Percentiles rank a stretch among this genome's conserved stretches.
Evolutionary conservation across 192 early-diverging fungal genomes (phyloP).

Genomic region (Coemansia sp.): DNA sequence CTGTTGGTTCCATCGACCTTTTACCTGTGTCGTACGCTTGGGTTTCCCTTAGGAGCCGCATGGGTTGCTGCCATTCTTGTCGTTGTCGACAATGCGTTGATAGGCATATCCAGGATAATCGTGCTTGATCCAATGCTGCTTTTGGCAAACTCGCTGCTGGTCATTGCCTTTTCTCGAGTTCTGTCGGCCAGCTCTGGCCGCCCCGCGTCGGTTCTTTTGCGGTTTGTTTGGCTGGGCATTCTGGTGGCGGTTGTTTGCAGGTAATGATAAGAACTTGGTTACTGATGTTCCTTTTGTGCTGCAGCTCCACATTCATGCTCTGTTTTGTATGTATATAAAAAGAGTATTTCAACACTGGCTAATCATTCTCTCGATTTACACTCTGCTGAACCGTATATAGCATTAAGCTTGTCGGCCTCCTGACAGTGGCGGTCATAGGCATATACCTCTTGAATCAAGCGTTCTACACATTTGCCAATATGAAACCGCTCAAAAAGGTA

Average conservation of each 20-base stretch:
- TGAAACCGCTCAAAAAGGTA: conserved; percentile 19
- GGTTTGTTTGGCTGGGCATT: conserved; percentile 81
- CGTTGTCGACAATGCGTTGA: conserved; percentile 62
- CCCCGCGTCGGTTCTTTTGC: conserved; percentile 62
- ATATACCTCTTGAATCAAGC: conserved; percentile 72
- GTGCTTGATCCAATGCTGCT: conserved; percentile 93
- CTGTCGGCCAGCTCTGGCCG: conserved; percentile 53
- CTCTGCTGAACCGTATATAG: conserved; percentile 31
- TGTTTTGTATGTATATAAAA: too few species aligned
- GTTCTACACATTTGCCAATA: conserved; percentile 72
- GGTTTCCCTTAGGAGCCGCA: conserved; percentile 8
- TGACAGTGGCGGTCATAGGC: conserved; percentile 82
- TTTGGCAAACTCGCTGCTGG: conserved; percentile 68
- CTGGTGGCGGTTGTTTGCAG: conserved; percentile 73
- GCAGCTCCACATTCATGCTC: neutral
- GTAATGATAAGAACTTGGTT: conserved; percentile 20
- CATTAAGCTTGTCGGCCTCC: conserved; percentile 93
- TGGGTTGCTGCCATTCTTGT: conserved; percentile 73
- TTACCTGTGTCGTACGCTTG: conserved; percentile 39
- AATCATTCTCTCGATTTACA: neutral
- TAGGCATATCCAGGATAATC: conserved; percentile 82
- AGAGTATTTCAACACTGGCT: neutral
- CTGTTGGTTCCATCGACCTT: conserved; percentile 79
- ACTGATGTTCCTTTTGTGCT: neutral
- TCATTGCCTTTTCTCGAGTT: conserved; percentile 58